Conservation (phyloP, 208 protist species). For the Herpetomonas tarakana region DNA sequence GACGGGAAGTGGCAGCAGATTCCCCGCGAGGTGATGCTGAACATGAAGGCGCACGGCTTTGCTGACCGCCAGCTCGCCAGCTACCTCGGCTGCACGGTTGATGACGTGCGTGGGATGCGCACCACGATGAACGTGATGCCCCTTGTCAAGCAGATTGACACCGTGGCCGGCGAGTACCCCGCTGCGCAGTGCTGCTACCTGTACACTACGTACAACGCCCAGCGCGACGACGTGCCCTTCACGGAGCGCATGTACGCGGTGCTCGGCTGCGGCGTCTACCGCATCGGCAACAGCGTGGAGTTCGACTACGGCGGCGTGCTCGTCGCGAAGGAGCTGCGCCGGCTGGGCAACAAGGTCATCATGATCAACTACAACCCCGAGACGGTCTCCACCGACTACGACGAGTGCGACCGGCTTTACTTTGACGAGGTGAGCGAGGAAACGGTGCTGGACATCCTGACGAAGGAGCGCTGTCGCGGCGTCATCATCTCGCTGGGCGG, state of each 20-base stretch:
- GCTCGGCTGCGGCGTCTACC: slow-evolving; percentile 97
- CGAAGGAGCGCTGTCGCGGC: slow-evolving; percentile 88
- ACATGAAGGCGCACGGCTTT: slow-evolving; percentile 94
- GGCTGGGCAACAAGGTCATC: slow-evolving; percentile 93
- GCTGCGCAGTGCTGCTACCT: slow-evolving; percentile 94
- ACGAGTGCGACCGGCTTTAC: slow-evolving; percentile 97
- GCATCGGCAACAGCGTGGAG: slow-evolving; percentile 97
- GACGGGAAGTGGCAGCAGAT: slow-evolving; percentile 24
- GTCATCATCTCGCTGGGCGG: slow-evolving; percentile 97
- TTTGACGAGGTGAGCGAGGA: slow-evolving; percentile 98
- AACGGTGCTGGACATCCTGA: slow-evolving; percentile 96
- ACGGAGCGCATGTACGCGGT: slow-evolving; percentile 88
- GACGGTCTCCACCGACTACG: slow-evolving; percentile 98
- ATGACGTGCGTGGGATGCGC: slow-evolving; percentile 55
- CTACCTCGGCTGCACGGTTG: slow-evolving; percentile 44
- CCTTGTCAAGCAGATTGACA: slow-evolving; percentile 97
- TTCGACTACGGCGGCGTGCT: slow-evolving; percentile 98
- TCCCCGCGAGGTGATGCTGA: slow-evolving; percentile 47
- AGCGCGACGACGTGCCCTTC: slow-evolving; percentile 83
- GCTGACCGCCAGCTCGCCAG: slow-evolving; percentile 92
- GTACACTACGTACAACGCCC: slow-evolving; percentile 95
- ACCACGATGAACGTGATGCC: slow-evolving; percentile 84
- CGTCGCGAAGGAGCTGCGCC: slow-evolving; percentile 92
- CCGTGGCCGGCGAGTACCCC: slow-evolving; percentile 97
- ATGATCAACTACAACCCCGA: slow-evolving; percentile 99